These are phyloP conservation scores for Pochonia chlamydosporia DNA, from an alignment of 2,329 filamentous ascomycete genomes.

Conservation along the genomic window DNA sequence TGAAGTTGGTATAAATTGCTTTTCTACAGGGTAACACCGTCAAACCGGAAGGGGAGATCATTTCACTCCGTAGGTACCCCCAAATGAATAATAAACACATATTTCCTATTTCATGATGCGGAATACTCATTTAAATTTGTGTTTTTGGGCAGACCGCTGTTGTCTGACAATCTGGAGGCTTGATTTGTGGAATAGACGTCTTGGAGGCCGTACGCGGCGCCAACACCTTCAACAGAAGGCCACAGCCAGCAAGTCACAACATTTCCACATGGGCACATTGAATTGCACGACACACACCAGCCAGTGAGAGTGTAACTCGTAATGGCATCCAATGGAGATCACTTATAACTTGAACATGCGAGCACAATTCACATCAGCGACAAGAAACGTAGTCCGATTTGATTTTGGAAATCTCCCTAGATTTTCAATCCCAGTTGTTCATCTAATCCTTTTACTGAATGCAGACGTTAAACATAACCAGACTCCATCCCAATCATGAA, in stretches of 20 bases:
- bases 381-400: conserved; percentile 17
- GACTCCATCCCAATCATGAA: conserved; percentile 30
- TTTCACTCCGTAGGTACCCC: too few relatives aligned
- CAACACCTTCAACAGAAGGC: too few relatives aligned
- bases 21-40: conserved; percentile 11
- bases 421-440: conserved; percentile 26
- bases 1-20: conserved; percentile 15
- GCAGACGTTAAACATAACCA: conserved; percentile 30
- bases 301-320: conserved; percentile 7
- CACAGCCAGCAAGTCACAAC: too few relatives aligned
- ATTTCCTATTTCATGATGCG: too few relatives aligned
- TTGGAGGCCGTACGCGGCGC: too few relatives aligned
- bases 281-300: neutral
- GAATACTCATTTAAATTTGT: too few relatives aligned
- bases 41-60: too few relatives aligned
- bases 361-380: conserved; percentile 8
- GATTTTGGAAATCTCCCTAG: conserved; percentile 14
- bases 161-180: too few relatives aligned
- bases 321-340: neutral
- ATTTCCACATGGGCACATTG: too few relatives aligned
- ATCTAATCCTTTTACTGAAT: conserved; percentile 30
- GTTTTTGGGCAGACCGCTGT: too few relatives aligned
- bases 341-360: neutral
- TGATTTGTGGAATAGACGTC: too few relatives aligned
- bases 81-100: too few relatives aligned